These are phyloP conservation scores for Kazachstania psychrophila DNA, from an alignment of 805 yeast genomes.

Conservation along the genomic window DNA sequence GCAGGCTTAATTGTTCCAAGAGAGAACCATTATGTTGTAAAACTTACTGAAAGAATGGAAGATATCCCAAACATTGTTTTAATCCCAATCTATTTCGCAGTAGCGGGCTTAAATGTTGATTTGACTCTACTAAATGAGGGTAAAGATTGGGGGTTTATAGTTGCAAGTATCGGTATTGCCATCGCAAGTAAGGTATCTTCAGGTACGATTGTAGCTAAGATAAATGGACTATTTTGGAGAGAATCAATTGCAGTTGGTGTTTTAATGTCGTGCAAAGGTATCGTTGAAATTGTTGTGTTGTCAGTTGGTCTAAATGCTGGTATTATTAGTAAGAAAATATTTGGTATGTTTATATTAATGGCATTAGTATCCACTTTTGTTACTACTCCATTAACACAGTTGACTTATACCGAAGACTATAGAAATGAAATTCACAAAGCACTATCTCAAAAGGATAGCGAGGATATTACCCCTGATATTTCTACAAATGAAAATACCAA, in stretches of 20 bases:
- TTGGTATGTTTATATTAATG: slow-evolving; percentile 78
- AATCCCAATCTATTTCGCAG: slow-evolving; percentile 71
- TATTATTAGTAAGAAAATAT: slow-evolving; percentile 54
- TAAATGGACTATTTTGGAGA: slow-evolving; percentile 58
- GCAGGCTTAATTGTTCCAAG: slow-evolving; percentile 70
- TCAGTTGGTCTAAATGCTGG: slow-evolving; percentile 65
- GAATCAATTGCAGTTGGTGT: slow-evolving; percentile 71
- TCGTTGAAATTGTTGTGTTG: slow-evolving; percentile 73
- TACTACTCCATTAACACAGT: slow-evolving; percentile 67
- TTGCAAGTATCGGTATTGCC: slow-evolving; percentile 61
- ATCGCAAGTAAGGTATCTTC: slow-evolving; percentile 59
- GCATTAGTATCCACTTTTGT: slow-evolving; percentile 67
- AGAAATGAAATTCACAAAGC: slow-evolving; percentile 39
- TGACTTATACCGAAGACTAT: slow-evolving; percentile 52
- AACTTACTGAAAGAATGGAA: slow-evolving; percentile 65
- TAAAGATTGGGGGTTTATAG: slow-evolving; percentile 67
- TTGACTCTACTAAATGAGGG: slow-evolving; percentile 56
- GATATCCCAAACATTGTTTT: slow-evolving; percentile 63
- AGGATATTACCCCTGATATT: not conserved
- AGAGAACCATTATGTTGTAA: slow-evolving; percentile 62
- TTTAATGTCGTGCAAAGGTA: slow-evolving; percentile 82
- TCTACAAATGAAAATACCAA: not conserved
- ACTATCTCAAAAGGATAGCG: slow-evolving; percentile 13
- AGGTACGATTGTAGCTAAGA: slow-evolving; percentile 54
- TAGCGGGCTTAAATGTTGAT: slow-evolving; percentile 67